phyloP scores from a whole-genome alignment of 352 stramenopile species.

The Phytophthora chlamydospora region DNA sequence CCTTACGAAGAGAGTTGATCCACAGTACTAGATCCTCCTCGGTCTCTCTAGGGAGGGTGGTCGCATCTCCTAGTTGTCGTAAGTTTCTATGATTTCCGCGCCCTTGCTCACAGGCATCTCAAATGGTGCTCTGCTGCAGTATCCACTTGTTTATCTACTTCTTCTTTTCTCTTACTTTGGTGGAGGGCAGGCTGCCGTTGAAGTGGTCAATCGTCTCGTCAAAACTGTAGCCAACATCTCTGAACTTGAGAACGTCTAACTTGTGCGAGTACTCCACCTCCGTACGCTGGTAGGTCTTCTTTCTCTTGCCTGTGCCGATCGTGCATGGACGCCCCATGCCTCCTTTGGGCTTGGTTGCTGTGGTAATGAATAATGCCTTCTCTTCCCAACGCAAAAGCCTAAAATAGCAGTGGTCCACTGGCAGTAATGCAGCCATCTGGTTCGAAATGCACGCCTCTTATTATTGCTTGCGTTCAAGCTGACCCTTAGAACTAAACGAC shows the following conservation, averaged over 20 bases:
- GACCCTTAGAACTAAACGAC: slow-evolving; percentile 3
- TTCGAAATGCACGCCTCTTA: no score
- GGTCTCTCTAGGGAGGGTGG: neutral
- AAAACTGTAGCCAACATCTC: neutral
- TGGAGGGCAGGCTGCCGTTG: neutral
- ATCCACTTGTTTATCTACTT: slow-evolving; percentile 8
- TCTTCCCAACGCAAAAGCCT: no score
- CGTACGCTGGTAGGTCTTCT: neutral
- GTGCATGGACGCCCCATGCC: slow-evolving; percentile 3
- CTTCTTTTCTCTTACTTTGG: neutral
- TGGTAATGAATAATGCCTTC: no score
- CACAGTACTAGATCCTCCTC: neutral
- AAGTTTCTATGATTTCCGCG: neutral
- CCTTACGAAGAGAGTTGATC: neutral
- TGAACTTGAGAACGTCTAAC: slow-evolving; percentile 1
- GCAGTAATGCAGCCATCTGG: no score
- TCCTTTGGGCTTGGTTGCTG: no score
- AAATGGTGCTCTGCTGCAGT: neutral
- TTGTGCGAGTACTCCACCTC: slow-evolving; percentile 4
- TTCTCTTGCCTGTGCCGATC: neutral
- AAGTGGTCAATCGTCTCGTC: slow-evolving; percentile 3
- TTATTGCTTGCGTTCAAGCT: no score
- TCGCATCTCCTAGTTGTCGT: neutral
- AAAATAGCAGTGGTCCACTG: no score
- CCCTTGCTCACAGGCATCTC: neutral